Base-by-base conservation (phyloP, 495 filamentous ascomycete species). In the Emericellopsis terricola region DNA sequence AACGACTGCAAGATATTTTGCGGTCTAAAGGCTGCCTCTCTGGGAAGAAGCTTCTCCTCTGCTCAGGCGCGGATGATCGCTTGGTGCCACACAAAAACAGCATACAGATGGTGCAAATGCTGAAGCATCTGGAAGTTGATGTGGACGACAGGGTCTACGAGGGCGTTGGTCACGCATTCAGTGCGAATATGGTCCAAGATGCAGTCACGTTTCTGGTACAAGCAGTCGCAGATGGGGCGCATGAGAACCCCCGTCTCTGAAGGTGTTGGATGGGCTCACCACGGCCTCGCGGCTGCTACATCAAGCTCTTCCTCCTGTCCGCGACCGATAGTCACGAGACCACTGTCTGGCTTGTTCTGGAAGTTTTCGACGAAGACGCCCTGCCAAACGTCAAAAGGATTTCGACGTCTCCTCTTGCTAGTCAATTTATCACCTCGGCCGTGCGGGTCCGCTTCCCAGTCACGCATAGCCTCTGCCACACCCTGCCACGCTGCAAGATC, bases 41-140 rank as follows among this genome's bases (percentile, higher is more conserved):
- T 1, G 73, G 74, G 0, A 97, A 94, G 53, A 71, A 61, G 36
- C 73, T 94, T 38, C 53, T 94, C 34, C 71, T 80, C 39, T 56
- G 91, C 38, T 75, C 75, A 9, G 89, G 87, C 0, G 77, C 60
- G 0, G 59, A 58, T 13, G 89, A 97, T 50, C 84, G 81, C 46
- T 52, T 96, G 31, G 87, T 97, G 14, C 87, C 89, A 5, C 81
- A 83, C 51, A 57, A 58, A 15, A 72, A 71, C 11, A 61, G 65
- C 2, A 68, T 77, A 45, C 62, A 66, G 0, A 91, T 94, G 48
- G 39, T 93, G 31, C 48, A 52, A 6, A 81, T 75, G 55, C 58
- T 94, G 34, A 78, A 79, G 50, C 51, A 64, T 21, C 73, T 72
- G 0, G 55, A 53, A 6, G 53, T 82, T 5, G 60, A 61, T 17